A percentile compares a stretch with the other conserved stretches of the same genome.
phyloP scores from a whole-genome alignment of 2,329 filamentous ascomycete genomes.

The Dendrostoma leiphaemia region DNA sequence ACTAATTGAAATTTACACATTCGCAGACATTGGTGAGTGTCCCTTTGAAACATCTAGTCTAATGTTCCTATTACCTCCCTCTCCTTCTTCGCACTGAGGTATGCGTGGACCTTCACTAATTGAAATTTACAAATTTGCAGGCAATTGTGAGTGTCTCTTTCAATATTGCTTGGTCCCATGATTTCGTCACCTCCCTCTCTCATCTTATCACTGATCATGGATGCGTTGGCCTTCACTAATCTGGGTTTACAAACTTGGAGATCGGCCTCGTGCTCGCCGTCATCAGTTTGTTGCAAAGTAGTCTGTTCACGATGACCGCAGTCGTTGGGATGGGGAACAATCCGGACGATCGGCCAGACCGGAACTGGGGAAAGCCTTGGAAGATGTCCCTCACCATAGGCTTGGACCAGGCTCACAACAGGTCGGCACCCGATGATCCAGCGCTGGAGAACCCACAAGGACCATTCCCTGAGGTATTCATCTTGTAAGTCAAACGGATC shows the following conservation, averaged over 20 bases:
- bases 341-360: too few species aligned
- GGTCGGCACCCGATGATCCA: background rate
- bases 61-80: too few species aligned
- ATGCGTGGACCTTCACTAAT: too few species aligned
- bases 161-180: too few species aligned
- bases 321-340: background rate
- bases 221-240: background rate
- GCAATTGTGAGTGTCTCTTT: too few species aligned
- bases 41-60: too few species aligned
- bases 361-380: background rate
- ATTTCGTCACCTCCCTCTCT: too few species aligned
- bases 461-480: background rate
- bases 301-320: background rate
- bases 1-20: too few species aligned
- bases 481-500: background rate
- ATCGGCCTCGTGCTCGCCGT: background rate
- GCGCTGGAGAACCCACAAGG: background rate
- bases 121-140: too few species aligned
- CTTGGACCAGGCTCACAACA: background rate
- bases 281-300: background rate
- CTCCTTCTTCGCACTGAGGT: too few species aligned
- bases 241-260: too few species aligned
- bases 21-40: too few species aligned
- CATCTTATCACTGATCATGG: background rate
- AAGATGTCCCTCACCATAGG: background rate